These are phyloP conservation scores for Elongisporangium senticosum DNA, from an alignment of 352 stramenopile genomes.

Conservation along the genomic window DNA sequence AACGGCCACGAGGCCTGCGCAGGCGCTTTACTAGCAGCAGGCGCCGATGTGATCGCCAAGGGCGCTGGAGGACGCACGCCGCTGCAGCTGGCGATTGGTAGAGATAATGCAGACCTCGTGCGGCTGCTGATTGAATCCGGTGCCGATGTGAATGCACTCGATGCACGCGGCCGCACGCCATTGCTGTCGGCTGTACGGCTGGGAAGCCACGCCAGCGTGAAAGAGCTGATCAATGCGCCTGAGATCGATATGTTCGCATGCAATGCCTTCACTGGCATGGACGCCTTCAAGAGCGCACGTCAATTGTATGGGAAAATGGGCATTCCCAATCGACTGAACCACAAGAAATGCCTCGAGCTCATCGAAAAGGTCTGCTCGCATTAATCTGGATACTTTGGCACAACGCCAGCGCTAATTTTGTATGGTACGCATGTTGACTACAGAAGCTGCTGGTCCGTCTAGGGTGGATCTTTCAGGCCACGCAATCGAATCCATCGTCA, in stretches of 20 bases:
- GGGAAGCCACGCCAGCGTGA: background rate
- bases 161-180: slow-evolving; percentile 52
- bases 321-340: background rate
- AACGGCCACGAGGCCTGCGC: background rate
- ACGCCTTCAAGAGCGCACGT: background rate
- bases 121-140: slow-evolving; percentile 34
- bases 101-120: slow-evolving; percentile 38
- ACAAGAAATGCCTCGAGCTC: background rate
- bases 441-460: background rate
- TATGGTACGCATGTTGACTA: background rate
- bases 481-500: too few relatives aligned
- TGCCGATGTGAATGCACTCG: slow-evolving; percentile 48
- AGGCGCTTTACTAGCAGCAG: background rate
- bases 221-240: background rate
- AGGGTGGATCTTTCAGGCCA: background rate
- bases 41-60: background rate
- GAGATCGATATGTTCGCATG: background rate
- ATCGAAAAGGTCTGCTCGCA: background rate
- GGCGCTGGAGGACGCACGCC: slow-evolving; percentile 31
- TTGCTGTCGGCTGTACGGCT: slow-evolving; percentile 28
- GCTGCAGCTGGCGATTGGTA: slow-evolving; percentile 58
- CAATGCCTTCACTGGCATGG: background rate
- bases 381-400: background rate
- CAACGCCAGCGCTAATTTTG: background rate
- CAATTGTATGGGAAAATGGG: background rate